A percentile compares a stretch with the other conserved stretches of the same genome.
These are phyloP conservation scores for Escallonia rubra DNA, from an alignment of 129 eudicot species.

Conservation along the genomic window DNA sequence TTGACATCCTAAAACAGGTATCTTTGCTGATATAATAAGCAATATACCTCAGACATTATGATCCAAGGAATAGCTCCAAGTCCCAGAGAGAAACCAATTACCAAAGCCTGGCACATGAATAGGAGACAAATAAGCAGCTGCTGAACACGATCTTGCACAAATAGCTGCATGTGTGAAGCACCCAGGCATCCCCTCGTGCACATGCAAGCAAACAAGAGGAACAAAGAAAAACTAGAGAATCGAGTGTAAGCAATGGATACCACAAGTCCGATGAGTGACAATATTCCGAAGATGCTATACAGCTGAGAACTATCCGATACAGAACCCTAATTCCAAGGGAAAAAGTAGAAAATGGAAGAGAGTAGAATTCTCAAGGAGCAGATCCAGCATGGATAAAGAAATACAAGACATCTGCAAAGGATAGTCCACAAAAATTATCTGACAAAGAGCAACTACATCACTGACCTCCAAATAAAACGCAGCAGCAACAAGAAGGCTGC, in stretches of 20 bases:
- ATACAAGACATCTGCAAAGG: not conserved
- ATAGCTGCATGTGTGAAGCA: too few species aligned
- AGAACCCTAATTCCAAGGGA: conserved; percentile 28
- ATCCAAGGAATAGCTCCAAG: conserved; percentile 89
- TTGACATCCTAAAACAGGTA: not conserved
- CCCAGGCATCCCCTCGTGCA: not conserved
- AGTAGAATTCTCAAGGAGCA: not conserved
- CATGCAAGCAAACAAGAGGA: not conserved
- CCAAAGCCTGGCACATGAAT: conserved; percentile 43
- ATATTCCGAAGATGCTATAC: conserved; percentile 36
- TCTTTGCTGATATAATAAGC: not conserved
- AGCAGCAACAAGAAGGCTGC: conserved; percentile 58
- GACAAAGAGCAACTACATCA: conserved; percentile 8
- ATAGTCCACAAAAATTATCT: not conserved
- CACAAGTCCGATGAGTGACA: conserved; percentile 63
- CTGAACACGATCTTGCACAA: too few species aligned
- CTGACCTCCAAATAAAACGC: conserved; percentile 65
- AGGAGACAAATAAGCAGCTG: too few species aligned
- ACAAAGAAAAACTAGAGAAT: not conserved
- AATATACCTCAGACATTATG: conserved; percentile 85
- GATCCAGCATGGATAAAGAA: not conserved
- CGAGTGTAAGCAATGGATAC: conserved; percentile 26
- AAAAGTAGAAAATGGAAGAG: not conserved
- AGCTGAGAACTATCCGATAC: conserved; percentile 40
- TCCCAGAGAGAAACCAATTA: conserved; percentile 69